These are phyloP conservation scores for Bretziella fagacearum DNA, from an alignment of 2,329 filamentous ascomycete genomes.

Conservation along the genomic window DNA sequence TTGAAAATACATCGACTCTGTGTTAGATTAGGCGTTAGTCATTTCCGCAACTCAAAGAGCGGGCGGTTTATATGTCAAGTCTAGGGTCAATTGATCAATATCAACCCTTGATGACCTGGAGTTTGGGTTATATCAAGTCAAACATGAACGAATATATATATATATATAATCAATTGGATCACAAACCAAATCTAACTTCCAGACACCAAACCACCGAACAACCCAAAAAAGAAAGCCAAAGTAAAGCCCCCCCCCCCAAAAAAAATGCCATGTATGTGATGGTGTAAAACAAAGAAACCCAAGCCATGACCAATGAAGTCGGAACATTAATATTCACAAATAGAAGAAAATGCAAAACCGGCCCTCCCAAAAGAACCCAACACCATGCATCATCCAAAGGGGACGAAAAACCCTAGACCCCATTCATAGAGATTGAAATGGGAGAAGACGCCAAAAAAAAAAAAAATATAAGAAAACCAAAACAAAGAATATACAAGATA, in stretches of 20 bases:
- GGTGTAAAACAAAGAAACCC: not conserved
- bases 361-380: conserved; percentile 1
- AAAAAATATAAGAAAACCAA: conserved; percentile 2
- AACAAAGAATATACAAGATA: conserved; percentile 2
- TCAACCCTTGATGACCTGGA: too few species aligned
- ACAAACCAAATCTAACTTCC: not conserved
- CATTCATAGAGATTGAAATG: not conserved
- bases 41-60: too few species aligned
- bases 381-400: not conserved
- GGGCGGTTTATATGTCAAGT: too few species aligned
- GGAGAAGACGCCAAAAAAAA: not conserved
- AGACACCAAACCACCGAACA: not conserved
- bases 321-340: not conserved
- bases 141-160: too few species aligned
- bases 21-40: too few species aligned
- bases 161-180: conserved; percentile 3
- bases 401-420: not conserved
- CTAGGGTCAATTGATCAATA: too few species aligned
- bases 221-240: not conserved
- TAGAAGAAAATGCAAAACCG: not conserved
- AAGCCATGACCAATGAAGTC: not conserved
- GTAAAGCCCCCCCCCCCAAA: not conserved
- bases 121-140: too few species aligned
- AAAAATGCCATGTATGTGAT: not conserved
- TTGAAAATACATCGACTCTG: too few species aligned